Percentiles rank a stretch among this genome's conserved stretches.
phyloP scores from a whole-genome alignment of 768 basidiomycete species.

The Hygrophorus pudorinus region DNA sequence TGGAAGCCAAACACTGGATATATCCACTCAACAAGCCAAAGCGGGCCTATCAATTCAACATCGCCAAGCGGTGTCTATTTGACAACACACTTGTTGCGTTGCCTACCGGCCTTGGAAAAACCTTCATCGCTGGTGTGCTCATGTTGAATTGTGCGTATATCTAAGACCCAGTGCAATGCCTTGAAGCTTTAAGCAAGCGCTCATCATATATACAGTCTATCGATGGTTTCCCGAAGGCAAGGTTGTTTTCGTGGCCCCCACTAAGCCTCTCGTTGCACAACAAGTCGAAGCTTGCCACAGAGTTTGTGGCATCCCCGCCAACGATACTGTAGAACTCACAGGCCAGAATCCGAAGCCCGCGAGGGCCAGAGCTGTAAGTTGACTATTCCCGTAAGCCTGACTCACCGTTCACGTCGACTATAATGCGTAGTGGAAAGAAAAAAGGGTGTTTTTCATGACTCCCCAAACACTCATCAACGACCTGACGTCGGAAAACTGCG shows the following conservation, averaged over 20 bases:
- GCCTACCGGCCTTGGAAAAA: constrained; percentile 96
- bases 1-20: constrained; percentile 79
- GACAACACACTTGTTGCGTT: constrained; percentile 92
- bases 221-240: constrained; percentile 91
- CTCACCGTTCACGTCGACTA: neutral
- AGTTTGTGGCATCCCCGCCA: constrained; percentile 86
- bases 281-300: constrained; percentile 91
- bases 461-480: constrained; percentile 94
- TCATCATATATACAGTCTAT: constrained; percentile 45
- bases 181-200: neutral
- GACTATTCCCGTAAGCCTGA: neutral
- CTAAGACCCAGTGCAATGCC: neutral
- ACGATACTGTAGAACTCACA: constrained; percentile 79
- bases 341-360: constrained; percentile 51
- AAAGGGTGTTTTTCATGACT: constrained; percentile 90
- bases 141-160: constrained; percentile 77
- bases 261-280: constrained; percentile 92
- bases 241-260: constrained; percentile 91
- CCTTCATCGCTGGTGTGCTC: constrained; percentile 92
- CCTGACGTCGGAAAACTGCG: constrained; percentile 59
- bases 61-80: constrained; percentile 74
- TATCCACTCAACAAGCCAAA: constrained; percentile 84
- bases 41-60: constrained; percentile 93
- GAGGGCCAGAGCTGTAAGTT: constrained; percentile 52
- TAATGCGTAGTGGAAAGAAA: constrained; percentile 57